Evolutionary conservation across 352 stramenopile species (phyloP), one percentile per base, ranked within the genome.

Genomic region (Pythium vanterpoolii): DNA sequence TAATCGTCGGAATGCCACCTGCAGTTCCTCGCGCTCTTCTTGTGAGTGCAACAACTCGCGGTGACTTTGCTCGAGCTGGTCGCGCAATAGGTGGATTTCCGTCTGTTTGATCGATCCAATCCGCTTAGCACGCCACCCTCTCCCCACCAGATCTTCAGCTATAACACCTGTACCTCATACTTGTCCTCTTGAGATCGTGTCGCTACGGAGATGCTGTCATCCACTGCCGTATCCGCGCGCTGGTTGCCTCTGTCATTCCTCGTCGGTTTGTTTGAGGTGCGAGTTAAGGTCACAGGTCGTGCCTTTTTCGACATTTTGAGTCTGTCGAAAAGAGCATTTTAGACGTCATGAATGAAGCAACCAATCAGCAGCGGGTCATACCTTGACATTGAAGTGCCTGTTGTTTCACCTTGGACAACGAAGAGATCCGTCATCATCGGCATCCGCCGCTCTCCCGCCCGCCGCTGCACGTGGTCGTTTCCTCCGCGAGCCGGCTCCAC

Each of bases 1-100:
- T 26, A 88, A 56, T 5, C 78, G 66, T 24, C 66, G 72, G 38
- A 88, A 88, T 5, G 78, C 75, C 13, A 40, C 28, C n/a, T 59
- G 18, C 60, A 64, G 48, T 76, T 75, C 47, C 77, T 60, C 52
- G 65, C 78, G 16, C 31, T 57, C 49, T 79, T 86, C 74, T 4
- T 63, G 67, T 5, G 62, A 49, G 34, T 85, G 75, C 23, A 63
- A 39, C 23, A 83, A 51, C 19, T 86, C 73, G 13, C 62, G 66
- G 31, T 71, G 66, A 52, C 42, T 54, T 1, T 64, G 56, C n/a
- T 38, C 56, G 0, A 63, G 46, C 27, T 72, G 52, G 27, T 76
- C 58, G 5, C 53, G 64, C 11, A 81, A 62, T 14, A 59, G 57
- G 34, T 63, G 53, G 2, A 73, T 34, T 44, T 83, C 70, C 8